Conservation (phyloP, 106 monocot genomes). For the Acanthochlamys bracteata region DNA sequence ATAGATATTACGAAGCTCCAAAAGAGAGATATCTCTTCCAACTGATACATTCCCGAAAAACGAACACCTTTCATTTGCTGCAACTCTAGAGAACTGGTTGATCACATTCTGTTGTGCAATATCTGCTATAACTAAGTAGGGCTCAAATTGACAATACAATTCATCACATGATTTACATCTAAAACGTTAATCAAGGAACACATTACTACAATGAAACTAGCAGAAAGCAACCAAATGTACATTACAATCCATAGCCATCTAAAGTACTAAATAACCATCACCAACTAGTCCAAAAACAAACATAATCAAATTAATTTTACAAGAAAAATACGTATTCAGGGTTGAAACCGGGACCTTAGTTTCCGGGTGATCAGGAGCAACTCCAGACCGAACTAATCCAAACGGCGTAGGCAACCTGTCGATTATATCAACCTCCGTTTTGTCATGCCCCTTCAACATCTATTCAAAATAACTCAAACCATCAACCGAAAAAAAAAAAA, state of each 20-base stretch:
- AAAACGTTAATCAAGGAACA: too few relatives aligned
- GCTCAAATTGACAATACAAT: too few relatives aligned
- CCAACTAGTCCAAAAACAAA: too few relatives aligned
- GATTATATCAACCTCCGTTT: conserved; percentile 70
- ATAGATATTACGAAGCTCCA: conserved; percentile 66
- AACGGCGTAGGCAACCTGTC: conserved; percentile 89
- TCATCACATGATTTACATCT: too few relatives aligned
- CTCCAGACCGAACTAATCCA: conserved; percentile 91
- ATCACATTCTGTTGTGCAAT: conserved; percentile 41
- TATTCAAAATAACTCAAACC: conserved; percentile 7
- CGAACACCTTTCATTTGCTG: conserved; percentile 74
- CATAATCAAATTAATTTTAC: too few relatives aligned
- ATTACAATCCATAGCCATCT: too few relatives aligned
- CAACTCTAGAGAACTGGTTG: conserved; percentile 93
- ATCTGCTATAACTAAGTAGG: too few relatives aligned
- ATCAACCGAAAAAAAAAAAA: conserved; percentile 2
- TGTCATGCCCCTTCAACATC: conserved; percentile 74
- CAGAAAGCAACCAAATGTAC: too few relatives aligned
- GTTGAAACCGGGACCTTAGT: conserved; percentile 56
- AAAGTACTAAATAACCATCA: too few relatives aligned
- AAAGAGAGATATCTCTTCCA: conserved; percentile 57
- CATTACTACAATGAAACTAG: too few relatives aligned
- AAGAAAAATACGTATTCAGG: too few relatives aligned
- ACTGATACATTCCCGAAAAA: conserved; percentile 86
- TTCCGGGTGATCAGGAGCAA: conserved; percentile 96